phyloP scores from a whole-genome alignment of 2,329 filamentous ascomycete species.

The Arthrinium puccinioides region DNA sequence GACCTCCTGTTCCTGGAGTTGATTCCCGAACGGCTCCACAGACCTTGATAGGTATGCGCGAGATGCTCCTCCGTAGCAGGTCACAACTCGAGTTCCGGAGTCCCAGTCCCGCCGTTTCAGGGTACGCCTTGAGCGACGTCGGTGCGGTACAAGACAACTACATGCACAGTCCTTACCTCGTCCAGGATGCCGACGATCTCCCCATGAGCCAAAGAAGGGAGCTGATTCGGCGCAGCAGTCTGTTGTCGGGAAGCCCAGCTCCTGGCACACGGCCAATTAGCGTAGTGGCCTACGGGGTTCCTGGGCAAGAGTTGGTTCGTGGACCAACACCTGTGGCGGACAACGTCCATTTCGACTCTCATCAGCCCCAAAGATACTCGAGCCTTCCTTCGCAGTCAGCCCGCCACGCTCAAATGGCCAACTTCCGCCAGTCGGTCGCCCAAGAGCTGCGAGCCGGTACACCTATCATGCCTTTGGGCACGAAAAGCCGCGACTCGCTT shows the following conservation, averaged over 20 bases:
- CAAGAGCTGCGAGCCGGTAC: slow-evolving; percentile 47
- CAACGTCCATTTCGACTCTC: slow-evolving; percentile 42
- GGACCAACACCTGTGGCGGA: no score
- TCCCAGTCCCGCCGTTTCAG: neutral
- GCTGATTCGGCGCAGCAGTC: slow-evolving; percentile 53
- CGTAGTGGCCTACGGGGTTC: no score
- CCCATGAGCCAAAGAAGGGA: slow-evolving; percentile 62
- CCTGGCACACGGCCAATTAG: no score
- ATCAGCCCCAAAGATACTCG: slow-evolving; percentile 44
- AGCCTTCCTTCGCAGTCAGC: slow-evolving; percentile 32
- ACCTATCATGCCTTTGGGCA: slow-evolving; percentile 20
- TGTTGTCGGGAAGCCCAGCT: no score
- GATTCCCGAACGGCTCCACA: slow-evolving; percentile 45
- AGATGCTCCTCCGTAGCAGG: slow-evolving; percentile 45
- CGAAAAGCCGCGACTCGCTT: slow-evolving; percentile 29
- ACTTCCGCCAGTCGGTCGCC: slow-evolving; percentile 59
- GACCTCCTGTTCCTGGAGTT: slow-evolving; percentile 33
- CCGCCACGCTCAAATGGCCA: slow-evolving; percentile 55
- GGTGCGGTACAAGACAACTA: slow-evolving; percentile 31
- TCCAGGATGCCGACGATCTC: slow-evolving; percentile 56
- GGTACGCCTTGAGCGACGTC: slow-evolving; percentile 32
- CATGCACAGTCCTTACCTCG: slow-evolving; percentile 18
- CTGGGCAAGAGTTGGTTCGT: no score
- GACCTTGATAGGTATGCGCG: slow-evolving; percentile 49
- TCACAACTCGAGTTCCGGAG: slow-evolving; percentile 31